Evolutionary conservation across 2,329 filamentous ascomycete species (phyloP).

Genomic region (Aspergillus sp.): DNA sequence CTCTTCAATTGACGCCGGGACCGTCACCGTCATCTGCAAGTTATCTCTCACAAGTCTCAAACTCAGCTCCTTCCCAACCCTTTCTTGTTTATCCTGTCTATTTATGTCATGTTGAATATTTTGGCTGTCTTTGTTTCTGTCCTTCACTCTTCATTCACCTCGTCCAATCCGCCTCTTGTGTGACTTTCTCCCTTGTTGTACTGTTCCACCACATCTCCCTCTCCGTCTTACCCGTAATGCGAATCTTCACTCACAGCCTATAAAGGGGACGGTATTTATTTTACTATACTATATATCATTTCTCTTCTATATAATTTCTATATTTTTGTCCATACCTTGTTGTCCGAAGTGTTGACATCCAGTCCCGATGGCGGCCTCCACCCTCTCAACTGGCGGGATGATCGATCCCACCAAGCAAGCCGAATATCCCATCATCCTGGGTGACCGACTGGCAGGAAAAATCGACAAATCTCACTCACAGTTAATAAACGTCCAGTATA

Average conservation of each 20-base stretch:
- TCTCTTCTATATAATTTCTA: constrained; percentile 5
- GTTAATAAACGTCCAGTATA: constrained; percentile 46
- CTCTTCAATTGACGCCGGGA: too few species aligned
- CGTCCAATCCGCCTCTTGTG: constrained; percentile 12
- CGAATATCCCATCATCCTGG: constrained; percentile 48
- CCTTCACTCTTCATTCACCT: constrained; percentile 1
- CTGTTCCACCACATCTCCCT: constrained; percentile 4
- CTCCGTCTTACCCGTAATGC: constrained; percentile 15
- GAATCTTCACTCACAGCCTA: constrained; percentile 4
- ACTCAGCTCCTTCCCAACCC: neutral
- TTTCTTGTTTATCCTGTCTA: neutral
- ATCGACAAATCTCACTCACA: constrained; percentile 20
- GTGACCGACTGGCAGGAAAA: constrained; percentile 40
- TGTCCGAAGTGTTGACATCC: neutral
- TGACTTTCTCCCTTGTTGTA: constrained; percentile 23
- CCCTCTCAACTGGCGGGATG: constrained; percentile 31
- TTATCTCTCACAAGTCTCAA: neutral
- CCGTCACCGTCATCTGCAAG: neutral
- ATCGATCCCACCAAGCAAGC: constrained; percentile 47
- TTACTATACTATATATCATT: constrained; percentile 1
- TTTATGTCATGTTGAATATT: constrained; percentile 8
- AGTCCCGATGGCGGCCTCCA: constrained; percentile 33
- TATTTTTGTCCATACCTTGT: neutral
- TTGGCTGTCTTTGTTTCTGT: constrained; percentile 12
- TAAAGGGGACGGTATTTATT: constrained; percentile 5